Base-by-base conservation (phyloP, 371 early-diverging fungal species). In the Apophysomyces variabilis region DNA sequence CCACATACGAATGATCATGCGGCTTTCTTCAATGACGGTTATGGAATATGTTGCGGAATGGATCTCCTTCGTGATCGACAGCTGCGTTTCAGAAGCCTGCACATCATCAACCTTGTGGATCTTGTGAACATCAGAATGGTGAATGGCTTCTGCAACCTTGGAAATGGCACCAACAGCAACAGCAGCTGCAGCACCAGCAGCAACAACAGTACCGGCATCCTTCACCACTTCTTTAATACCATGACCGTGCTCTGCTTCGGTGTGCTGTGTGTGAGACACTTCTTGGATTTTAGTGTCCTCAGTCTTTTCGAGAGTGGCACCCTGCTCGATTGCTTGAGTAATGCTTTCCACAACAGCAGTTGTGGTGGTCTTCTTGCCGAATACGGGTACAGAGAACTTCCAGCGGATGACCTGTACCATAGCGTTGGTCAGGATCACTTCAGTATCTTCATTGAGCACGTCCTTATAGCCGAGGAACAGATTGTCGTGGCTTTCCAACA, bases 341-440 rank as follows among this genome's bases (percentile, higher is more conserved):
- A 68, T 60, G 13, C 54, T 44, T 4, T 47, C 47, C 11, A 38
- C 60, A 16, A 62, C 35, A 14, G 18, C 38, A 35, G 32, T 57
- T 38, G 62, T 43, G 6, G 63, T 43, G 4, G 68, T 61, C 46
- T 58, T 64, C 66, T 78, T 78, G 74, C 43, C 72, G 61, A 82
- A 82, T 11, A 79, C 64, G 38, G 82, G 82, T 5, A 66, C 57
- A 60, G 76, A 69, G 68, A 82, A 78, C 45, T 69, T 76, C 82
- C 82, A 82, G 50, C 71, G 65, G 43, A 78, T 65, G 18, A 56
- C 16, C 21, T 50, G 54, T 35, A 18, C 21, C 9, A 3, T 6
- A 9, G 16, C 21, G 21, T 21, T 50, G 5, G 54, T 50, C 35
- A 50, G 4, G 7, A 67, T 76, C 12, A 79, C 77, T 38, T 78